Percentiles rank a stretch among this genome's conserved stretches.
Conservation (phyloP, 352 stramenopile species). For the Globisporangium paddicum region DNA sequence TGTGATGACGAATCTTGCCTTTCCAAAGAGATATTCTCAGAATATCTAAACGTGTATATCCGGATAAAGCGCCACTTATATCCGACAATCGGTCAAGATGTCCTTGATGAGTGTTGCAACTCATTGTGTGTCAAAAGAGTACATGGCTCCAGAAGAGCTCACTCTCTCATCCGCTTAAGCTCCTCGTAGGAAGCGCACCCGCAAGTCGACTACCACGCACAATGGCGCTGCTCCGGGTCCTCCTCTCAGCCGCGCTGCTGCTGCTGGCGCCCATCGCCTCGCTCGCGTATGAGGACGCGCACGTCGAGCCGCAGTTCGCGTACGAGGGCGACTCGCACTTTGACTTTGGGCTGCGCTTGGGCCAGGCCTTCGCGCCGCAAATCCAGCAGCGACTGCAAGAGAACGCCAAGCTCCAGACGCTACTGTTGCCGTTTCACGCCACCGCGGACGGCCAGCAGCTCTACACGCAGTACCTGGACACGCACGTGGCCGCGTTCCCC, state of each 20-base stretch:
- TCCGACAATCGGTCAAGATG: too few species aligned
- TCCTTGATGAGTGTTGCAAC: neutral
- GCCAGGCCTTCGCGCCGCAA: slow-evolving; percentile 39
- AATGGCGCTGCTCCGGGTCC: neutral
- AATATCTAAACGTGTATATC: too few species aligned
- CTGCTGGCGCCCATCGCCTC: neutral
- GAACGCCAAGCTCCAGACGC: slow-evolving; percentile 51
- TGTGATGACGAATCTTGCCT: too few species aligned
- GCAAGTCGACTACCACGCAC: neutral
- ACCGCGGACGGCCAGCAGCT: slow-evolving; percentile 30
- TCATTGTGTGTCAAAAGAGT: neutral
- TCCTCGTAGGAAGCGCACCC: too few species aligned
- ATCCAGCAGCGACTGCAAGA: slow-evolving; percentile 36
- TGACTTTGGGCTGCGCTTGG: slow-evolving; percentile 49
- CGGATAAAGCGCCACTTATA: too few species aligned
- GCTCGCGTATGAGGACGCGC: slow-evolving; percentile 8
- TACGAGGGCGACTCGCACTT: slow-evolving; percentile 59
- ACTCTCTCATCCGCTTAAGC: neutral
- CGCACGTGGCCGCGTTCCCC: slow-evolving; percentile 46
- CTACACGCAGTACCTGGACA: slow-evolving; percentile 40
- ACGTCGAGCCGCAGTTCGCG: slow-evolving; percentile 39
- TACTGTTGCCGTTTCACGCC: slow-evolving; percentile 48
- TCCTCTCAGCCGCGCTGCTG: neutral
- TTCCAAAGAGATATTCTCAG: too few species aligned
- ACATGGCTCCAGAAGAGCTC: neutral